These are phyloP conservation scores for Trichoderma sp. DNA, from an alignment of 2,329 filamentous ascomycete species.

Conservation along the genomic window DNA sequence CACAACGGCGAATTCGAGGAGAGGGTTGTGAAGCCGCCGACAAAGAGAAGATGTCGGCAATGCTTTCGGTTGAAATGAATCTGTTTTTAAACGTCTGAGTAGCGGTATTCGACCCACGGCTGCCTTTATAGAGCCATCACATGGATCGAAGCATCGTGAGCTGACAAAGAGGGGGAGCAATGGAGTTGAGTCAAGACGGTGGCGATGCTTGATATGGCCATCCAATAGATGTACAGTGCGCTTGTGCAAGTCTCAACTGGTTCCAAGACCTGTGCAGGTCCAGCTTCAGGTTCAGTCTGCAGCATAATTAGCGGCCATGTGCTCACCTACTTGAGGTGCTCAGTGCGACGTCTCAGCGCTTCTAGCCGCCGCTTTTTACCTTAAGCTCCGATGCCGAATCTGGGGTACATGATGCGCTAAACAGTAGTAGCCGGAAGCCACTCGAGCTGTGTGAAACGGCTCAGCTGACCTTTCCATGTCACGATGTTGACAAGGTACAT, in stretches of 20 bases:
- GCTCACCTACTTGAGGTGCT: conserved; percentile 11
- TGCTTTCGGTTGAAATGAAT: too few relatives aligned
- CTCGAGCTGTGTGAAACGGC: neutral
- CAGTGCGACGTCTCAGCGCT: conserved; percentile 11
- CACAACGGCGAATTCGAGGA: neutral
- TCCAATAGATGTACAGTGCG: too few relatives aligned
- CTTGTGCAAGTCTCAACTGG: too few relatives aligned
- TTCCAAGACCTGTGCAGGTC: too few relatives aligned
- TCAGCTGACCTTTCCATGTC: conserved; percentile 9
- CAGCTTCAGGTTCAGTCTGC: neutral
- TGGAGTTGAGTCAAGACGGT: conserved; percentile 19
- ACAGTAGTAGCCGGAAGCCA: neutral
- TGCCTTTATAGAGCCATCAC: neutral
- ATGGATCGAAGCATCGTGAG: conserved; percentile 17
- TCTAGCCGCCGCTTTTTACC: conserved; percentile 18
- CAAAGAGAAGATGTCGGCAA: neutral
- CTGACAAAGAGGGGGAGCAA: conserved; percentile 19
- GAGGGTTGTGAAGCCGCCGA: neutral
- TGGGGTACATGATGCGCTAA: conserved; percentile 24
- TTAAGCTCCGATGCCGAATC: conserved; percentile 26
- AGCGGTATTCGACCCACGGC: neutral
- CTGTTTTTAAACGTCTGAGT: neutral
- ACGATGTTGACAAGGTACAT: neutral
- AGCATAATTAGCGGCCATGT: conserved; percentile 4
- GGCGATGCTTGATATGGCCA: neutral